A percentile compares a stretch with the other conserved stretches of the same genome.
phyloP scores from a whole-genome alignment of 148 eudicot genomes.

The Camellia sinensis region DNA sequence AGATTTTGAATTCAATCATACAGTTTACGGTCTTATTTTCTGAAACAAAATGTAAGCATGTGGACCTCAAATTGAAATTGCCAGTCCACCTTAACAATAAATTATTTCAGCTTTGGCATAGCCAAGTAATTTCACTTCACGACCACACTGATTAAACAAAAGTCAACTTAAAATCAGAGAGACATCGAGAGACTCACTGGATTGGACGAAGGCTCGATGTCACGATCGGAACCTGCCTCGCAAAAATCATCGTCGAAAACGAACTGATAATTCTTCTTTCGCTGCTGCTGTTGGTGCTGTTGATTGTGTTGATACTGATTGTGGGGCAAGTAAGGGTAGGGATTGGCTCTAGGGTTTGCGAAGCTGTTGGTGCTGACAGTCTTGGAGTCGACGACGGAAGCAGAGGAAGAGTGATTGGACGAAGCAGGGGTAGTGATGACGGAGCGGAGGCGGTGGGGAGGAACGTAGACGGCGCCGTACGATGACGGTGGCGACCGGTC shows the following conservation, averaged over 20 bases:
- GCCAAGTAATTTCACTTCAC: too few species aligned
- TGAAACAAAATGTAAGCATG: too few species aligned
- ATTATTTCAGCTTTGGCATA: too few species aligned
- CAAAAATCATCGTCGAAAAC: conserved; percentile 27
- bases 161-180: background rate
- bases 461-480: conserved; percentile 54
- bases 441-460: conserved; percentile 76
- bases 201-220: conserved; percentile 34
- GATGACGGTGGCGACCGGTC: conserved; percentile 10
- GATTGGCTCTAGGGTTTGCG: conserved; percentile 22
- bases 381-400: conserved; percentile 11
- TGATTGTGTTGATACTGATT: conserved; percentile 21
- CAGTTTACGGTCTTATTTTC: too few species aligned
- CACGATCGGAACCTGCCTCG: conserved; percentile 37
- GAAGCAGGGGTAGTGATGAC: conserved; percentile 45
- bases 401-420: conserved; percentile 23
- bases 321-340: conserved; percentile 31
- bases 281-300: conserved; percentile 16
- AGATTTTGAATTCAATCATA: too few species aligned
- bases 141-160: too few species aligned
- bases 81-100: too few species aligned
- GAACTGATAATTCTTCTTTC: conserved; percentile 23
- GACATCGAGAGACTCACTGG: conserved; percentile 36
- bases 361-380: conserved; percentile 8
- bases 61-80: too few species aligned